Evolutionary conservation across 305 asterid genomes (phyloP).

Genomic region (Caryopteris hybrid): DNA sequence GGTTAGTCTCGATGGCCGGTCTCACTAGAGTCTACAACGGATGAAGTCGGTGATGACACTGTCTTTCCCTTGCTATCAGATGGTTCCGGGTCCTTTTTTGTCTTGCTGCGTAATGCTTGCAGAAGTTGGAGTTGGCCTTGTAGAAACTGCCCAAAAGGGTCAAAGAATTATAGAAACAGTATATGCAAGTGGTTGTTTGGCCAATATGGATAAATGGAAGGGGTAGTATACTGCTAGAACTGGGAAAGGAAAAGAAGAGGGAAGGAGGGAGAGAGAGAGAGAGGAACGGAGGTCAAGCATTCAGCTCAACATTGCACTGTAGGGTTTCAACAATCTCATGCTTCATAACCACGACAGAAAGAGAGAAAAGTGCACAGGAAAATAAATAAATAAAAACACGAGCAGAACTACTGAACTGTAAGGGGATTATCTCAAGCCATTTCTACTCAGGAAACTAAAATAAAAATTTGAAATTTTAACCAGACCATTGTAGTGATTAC

Average conservation of each 20-base stretch:
- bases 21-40: constrained; percentile 31
- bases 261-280: too few species aligned
- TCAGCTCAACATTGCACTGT: not conserved
- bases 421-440: not conserved
- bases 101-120: constrained; percentile 34
- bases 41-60: constrained; percentile 36
- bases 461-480: too few species aligned
- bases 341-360: not conserved
- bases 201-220: not conserved
- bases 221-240: too few species aligned
- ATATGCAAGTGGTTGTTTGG: not conserved
- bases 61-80: constrained; percentile 57
- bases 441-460: not conserved
- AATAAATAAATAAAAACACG: not conserved
- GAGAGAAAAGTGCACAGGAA: not conserved
- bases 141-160: constrained; percentile 39
- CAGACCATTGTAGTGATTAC: constrained; percentile 17
- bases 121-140: constrained; percentile 63
- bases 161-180: not conserved
- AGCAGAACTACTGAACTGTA: not conserved
- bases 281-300: too few species aligned
- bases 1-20: constrained; percentile 6
- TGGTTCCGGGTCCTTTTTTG: constrained; percentile 23
- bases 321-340: not conserved
- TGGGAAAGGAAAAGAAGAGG: too few species aligned